These are phyloP conservation scores for Wallacemonas collosoma DNA, from an alignment of 208 protist species.

Conservation along the genomic window DNA sequence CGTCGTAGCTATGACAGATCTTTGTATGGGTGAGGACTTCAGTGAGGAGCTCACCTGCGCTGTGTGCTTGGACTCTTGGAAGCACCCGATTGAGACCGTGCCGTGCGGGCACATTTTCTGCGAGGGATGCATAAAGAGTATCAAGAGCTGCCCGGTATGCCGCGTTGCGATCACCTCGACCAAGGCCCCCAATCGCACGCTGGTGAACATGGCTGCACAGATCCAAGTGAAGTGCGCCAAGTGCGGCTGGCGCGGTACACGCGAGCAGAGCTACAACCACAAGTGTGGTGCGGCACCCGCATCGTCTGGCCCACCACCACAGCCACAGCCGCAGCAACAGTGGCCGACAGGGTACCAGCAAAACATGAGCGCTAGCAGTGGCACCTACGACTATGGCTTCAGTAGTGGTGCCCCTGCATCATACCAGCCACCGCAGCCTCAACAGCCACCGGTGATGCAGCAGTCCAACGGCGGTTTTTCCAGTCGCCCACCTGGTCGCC, in stretches of 20 bases:
- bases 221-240: constrained; percentile 20
- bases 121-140: constrained; percentile 11
- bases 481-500: constrained; percentile 8
- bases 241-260: constrained; percentile 25
- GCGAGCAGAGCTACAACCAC: constrained; percentile 16
- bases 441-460: background rate
- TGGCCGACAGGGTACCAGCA: background rate
- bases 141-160: constrained; percentile 22
- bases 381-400: constrained; percentile 8
- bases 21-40: constrained; percentile 54
- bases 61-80: constrained; percentile 79
- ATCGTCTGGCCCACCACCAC: background rate
- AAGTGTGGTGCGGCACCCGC: constrained; percentile 10
- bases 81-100: constrained; percentile 43
- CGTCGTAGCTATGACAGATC: constrained; percentile 22
- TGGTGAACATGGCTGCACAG: constrained; percentile 20
- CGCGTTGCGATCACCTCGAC: background rate
- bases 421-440: constrained; percentile 22
- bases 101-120: constrained; percentile 54
- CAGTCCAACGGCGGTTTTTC: background rate
- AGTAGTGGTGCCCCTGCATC: constrained; percentile 6
- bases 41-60: constrained; percentile 73
- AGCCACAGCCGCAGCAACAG: background rate
- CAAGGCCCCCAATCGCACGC: constrained; percentile 24
- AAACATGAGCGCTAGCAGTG: background rate